Evolutionary conservation across 116 monocot genomes (phyloP), one percentile per base, ranked within the genome.

Genomic region (Papilionanthe hybrid): DNA sequence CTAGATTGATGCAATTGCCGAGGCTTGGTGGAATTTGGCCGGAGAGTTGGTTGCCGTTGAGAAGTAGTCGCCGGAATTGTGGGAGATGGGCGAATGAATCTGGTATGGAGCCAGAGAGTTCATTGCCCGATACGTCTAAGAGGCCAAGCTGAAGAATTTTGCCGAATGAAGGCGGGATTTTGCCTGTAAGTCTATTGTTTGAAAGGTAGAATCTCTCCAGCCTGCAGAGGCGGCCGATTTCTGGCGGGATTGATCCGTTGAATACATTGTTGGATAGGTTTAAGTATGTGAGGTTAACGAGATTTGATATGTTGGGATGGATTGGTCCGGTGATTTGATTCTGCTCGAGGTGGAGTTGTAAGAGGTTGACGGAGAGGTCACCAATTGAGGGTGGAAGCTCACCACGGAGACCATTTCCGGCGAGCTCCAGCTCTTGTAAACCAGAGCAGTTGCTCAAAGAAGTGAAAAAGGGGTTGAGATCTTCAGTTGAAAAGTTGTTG

Each of bases 211-310:
- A 28, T 66, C 88, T 84, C 78, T 92, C 88, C 1, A 98, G 82
- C 47, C 79, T 85, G 58, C 45, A 75, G 28, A 94, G 55, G 55
- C 81, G 76, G 1, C 80, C 82, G 81, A 98, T 75, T 23, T 91
- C 92, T 1, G 84, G 81, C 1, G 94, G 92, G 22, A 98, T 91
- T 25, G 92, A 86, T 9, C 97, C 91, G 44, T 94, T 94, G 78
- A 98, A 75, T 29, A 77, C 58, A 79, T 98, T 98, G 84, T 89
- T 83, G 17, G 92, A 91, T n/a, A 98, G 76, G 67, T 92, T 92
- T 50, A 98, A 57, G 82, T 91, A 91, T 11, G 94, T 94, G 27
- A 98, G 88, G n/a, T 92, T 92, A 22, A 88, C 75, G 45, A 94
- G 91, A 66, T 87, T 90, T 3, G 90, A 89, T 53, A 98, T 91